Evolutionary conservation across 108 stramenopile genomes (phyloP).

Genomic region (Conticribra weissflogii): DNA sequence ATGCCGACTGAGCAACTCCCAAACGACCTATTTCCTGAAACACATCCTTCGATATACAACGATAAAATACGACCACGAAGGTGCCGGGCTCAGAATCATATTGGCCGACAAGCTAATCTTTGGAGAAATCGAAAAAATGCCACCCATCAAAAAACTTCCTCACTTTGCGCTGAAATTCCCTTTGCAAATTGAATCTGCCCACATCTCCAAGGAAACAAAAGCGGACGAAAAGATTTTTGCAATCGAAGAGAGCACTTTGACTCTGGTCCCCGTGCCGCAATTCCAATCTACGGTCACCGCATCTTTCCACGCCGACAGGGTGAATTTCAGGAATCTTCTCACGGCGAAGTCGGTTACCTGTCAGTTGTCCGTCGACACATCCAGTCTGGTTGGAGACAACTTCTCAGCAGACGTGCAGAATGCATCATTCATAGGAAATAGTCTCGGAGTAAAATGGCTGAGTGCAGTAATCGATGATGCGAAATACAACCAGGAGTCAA

Average conservation of each 20-base stretch:
- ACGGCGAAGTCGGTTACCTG: neutral
- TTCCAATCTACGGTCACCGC: neutral
- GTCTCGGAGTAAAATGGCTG: neutral
- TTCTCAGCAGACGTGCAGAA: neutral
- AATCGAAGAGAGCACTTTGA: neutral
- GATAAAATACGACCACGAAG: neutral
- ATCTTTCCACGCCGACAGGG: neutral
- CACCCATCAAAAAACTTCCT: neutral
- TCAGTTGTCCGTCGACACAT: neutral
- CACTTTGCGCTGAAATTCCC: neutral
- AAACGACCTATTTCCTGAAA: neutral
- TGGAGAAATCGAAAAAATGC: neutral
- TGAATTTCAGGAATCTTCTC: neutral
- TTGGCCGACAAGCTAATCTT: neutral
- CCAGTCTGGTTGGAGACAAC: neutral
- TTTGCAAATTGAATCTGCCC: neutral
- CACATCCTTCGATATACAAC: neutral
- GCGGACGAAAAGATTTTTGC: neutral
- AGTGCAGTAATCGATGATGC: neutral
- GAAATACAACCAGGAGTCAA: neutral
- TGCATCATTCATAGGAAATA: neutral
- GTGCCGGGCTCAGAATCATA: neutral
- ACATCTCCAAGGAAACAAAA: neutral
- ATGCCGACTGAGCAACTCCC: neutral
- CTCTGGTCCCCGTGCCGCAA: neutral